Conservation (phyloP, 2,329 filamentous ascomycete species). For the Teratosphaeriaceae sp. region DNA sequence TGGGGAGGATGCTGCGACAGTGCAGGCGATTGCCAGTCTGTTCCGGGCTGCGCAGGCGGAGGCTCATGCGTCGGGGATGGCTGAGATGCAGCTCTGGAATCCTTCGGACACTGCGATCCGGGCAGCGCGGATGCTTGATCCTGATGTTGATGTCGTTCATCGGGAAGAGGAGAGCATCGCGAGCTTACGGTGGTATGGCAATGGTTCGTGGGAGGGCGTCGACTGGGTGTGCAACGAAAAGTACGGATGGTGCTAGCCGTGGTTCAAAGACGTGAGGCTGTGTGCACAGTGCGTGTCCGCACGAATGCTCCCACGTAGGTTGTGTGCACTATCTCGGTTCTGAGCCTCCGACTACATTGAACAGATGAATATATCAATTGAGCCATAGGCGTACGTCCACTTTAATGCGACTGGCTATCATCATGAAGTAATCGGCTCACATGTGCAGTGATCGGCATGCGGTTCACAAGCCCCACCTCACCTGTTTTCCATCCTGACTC, state of each 20-base stretch:
- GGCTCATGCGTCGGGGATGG: conserved; percentile 64
- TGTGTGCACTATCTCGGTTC: too few species aligned
- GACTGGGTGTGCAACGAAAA: conserved; percentile 74
- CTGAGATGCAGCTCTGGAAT: conserved; percentile 76
- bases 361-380: too few species aligned
- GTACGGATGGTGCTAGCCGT: conserved; percentile 69
- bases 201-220: conserved; percentile 42
- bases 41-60: conserved; percentile 61
- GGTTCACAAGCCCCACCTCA: too few species aligned
- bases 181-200: conserved; percentile 65
- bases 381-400: too few species aligned
- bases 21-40: conserved; percentile 54
- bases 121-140: conserved; percentile 41
- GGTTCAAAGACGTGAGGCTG: too few species aligned
- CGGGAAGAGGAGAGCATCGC: conserved; percentile 63
- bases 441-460: too few species aligned
- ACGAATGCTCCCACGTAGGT: too few species aligned
- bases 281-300: too few species aligned
- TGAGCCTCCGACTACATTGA: too few species aligned
- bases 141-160: conserved; percentile 44
- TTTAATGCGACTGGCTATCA: too few species aligned
- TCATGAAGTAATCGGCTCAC: too few species aligned
- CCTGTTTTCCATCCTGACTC: too few species aligned
- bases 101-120: conserved; percentile 50
- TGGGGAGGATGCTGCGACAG: conserved; percentile 21